These are phyloP conservation scores for Allium sativum DNA, from an alignment of 106 monocot genomes.

Conservation along the genomic window DNA sequence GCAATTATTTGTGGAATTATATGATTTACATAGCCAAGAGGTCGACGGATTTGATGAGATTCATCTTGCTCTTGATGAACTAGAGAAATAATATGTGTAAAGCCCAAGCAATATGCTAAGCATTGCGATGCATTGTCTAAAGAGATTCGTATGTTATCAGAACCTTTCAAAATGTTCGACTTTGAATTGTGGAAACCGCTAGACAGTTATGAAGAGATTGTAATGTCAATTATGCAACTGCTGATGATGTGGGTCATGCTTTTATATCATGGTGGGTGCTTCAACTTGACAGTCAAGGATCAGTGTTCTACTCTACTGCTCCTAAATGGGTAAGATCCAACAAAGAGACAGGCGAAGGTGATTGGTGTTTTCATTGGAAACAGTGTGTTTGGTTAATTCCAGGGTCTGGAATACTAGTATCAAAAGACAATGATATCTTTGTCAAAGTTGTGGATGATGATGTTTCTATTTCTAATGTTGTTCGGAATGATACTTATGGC, in stretches of 20 bases:
- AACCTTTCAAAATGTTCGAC: conserved; percentile 96
- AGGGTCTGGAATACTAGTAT: conserved; percentile 38
- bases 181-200: conserved; percentile 86
- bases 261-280: conserved; percentile 99
- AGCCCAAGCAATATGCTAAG: conserved; percentile 71
- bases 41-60: conserved; percentile 44
- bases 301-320: conserved; percentile 79
- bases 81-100: conserved; percentile 38
- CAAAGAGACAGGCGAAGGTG: too few species aligned
- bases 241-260: conserved; percentile 65
- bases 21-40: conserved; percentile 77
- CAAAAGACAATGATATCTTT: conserved; percentile 23
- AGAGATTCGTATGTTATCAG: conserved; percentile 73
- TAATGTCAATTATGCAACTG: conserved; percentile 32
- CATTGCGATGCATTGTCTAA: conserved; percentile 52
- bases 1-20: conserved; percentile 70
- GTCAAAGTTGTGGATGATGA: conserved; percentile 56
- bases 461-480: conserved; percentile 51
- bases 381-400: conserved; percentile 88
- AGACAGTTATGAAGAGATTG: conserved; percentile 54
- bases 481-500: conserved; percentile 15
- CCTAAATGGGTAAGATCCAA: conserved; percentile 51
- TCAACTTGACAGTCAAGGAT: conserved; percentile 75
- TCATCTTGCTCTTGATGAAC: conserved; percentile 39
- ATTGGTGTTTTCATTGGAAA: conserved; percentile 96